Percentiles rank a stretch among this genome's conserved stretches.
phyloP scores from a whole-genome alignment of 805 yeast species.

The Candida arabinofermentans region DNA sequence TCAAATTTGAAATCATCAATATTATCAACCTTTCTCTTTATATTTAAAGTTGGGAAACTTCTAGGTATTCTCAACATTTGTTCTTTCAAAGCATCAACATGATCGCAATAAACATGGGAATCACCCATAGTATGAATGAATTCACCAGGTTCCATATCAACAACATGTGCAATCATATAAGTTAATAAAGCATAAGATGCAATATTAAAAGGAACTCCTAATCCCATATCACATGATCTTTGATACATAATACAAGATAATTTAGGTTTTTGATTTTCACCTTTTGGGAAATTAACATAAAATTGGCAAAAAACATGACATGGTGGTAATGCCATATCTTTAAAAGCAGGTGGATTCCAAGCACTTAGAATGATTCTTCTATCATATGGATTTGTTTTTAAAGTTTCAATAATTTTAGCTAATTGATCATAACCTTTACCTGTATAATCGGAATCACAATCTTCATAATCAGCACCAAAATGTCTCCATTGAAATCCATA shows the following conservation, averaged over 20 bases:
- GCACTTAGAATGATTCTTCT: constrained; percentile 93
- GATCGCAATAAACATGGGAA: constrained; percentile 92
- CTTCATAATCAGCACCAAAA: constrained; percentile 89
- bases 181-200: constrained; percentile 94
- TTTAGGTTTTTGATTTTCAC: constrained; percentile 45
- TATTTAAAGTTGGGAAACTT: constrained; percentile 71
- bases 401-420: constrained; percentile 67
- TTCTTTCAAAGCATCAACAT: constrained; percentile 81
- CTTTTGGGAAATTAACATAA: constrained; percentile 79
- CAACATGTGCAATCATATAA: constrained; percentile 93
- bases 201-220: constrained; percentile 98
- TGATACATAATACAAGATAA: constrained; percentile 89
- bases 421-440: constrained; percentile 92
- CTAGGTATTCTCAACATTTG: constrained; percentile 76
- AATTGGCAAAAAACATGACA: constrained; percentile 97
- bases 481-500: constrained; percentile 99
- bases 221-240: constrained; percentile 98
- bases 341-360: constrained; percentile 97
- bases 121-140: constrained; percentile 96
- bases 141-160: constrained; percentile 93
- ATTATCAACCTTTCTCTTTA: constrained; percentile 59
- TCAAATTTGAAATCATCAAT: constrained; percentile 89
- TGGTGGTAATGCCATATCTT: constrained; percentile 95
- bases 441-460: constrained; percentile 82
- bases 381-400: constrained; percentile 89